Conservation (phyloP, 2,329 filamentous ascomycete species). For the Monilinia aucupariae region DNA sequence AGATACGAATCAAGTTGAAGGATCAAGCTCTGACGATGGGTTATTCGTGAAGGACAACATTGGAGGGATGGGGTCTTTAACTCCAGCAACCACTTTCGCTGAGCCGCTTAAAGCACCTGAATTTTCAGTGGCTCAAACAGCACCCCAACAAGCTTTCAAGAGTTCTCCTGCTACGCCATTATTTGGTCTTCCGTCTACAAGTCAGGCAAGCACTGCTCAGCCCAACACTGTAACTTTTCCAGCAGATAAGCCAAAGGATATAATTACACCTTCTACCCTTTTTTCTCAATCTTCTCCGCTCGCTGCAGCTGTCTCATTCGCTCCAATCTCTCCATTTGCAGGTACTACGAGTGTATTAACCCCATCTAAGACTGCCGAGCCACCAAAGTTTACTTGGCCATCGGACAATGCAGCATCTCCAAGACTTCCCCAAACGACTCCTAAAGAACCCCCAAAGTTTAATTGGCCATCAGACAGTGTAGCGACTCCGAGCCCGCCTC, state of each 20-base stretch:
- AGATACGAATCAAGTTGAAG: neutral
- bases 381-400: constrained; percentile 9
- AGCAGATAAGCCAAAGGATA: neutral
- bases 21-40: constrained; percentile 33
- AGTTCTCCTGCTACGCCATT: neutral
- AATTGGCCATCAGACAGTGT: constrained; percentile 3
- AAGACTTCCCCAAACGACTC: neutral
- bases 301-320: neutral
- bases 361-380: neutral
- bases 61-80: neutral
- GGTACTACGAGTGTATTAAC: neutral
- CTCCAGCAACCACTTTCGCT: neutral
- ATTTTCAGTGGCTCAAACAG: neutral
- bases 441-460: neutral
- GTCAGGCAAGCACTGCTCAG: neutral
- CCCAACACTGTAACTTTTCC: neutral
- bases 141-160: neutral
- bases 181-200: neutral
- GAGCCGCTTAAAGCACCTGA: neutral
- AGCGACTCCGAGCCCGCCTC: neutral
- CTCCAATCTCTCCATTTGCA: neutral
- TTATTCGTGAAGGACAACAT: constrained; percentile 29
- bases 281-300: neutral
- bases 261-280: neutral
- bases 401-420: neutral